Percentiles rank a stretch among this genome's conserved stretches.
Evolutionary conservation across 805 yeast species (phyloP).

Genomic region (Barnettozyma pratensis): DNA sequence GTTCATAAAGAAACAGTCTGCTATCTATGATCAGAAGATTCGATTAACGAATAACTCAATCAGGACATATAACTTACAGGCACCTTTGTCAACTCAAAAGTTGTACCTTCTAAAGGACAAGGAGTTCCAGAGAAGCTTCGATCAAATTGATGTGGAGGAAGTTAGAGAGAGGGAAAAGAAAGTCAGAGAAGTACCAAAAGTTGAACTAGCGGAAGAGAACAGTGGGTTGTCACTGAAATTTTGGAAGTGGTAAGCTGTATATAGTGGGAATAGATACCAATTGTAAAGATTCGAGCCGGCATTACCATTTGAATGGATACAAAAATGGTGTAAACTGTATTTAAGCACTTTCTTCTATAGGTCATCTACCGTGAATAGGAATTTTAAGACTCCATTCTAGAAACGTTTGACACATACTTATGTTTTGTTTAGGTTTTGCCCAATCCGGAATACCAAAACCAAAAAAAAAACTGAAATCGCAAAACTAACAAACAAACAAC

Average conservation of each 20-base stretch:
- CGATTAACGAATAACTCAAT: constrained; percentile 41
- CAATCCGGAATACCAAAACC: background rate
- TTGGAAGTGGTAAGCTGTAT: constrained; percentile 5
- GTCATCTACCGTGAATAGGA: no score
- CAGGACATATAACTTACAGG: constrained; percentile 58
- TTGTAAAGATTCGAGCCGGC: no score
- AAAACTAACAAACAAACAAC: background rate
- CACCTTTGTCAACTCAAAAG: constrained; percentile 55
- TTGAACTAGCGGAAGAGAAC: background rate
- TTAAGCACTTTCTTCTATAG: no score
- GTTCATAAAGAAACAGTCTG: constrained; percentile 14
- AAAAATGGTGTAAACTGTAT: no score
- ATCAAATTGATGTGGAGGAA: constrained; percentile 24
- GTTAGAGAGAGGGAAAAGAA: constrained; percentile 5
- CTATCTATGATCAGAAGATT: constrained; percentile 29
- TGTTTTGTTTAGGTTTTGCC: constrained; percentile 2
- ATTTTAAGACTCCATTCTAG: no score
- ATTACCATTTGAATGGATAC: no score
- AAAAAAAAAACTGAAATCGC: background rate
- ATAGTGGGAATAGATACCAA: background rate
- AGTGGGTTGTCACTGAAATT: constrained; percentile 1
- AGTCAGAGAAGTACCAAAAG: background rate
- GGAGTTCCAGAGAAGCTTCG: constrained; percentile 39
- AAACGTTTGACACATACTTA: background rate
- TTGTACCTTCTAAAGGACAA: constrained; percentile 41